Base-by-base conservation (phyloP, 768 basidiomycete genomes). In the Mycena belliarum region DNA sequence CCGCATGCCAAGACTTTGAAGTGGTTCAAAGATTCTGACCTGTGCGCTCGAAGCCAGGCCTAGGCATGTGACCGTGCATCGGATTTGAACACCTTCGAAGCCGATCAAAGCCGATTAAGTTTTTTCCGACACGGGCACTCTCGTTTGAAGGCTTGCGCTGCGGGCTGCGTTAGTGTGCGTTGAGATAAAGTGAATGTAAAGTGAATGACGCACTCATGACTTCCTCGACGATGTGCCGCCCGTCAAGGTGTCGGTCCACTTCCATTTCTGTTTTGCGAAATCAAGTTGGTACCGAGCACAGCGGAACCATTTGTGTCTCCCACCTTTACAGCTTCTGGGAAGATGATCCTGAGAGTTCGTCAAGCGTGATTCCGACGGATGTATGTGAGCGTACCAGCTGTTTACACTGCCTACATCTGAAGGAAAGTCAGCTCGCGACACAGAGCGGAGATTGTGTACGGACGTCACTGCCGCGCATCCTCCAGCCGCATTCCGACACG, bases 211-310 rank as follows among this genome's bases (percentile, higher is more conserved):
- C 68, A 89, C 91, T 92, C 95, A 97, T 97, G 3, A 94, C 95
- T 67, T 97, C 95, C 68, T 97, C 95, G 26, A 97, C 79, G 1
- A 80, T 69, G 73, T 95, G 93, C 54, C 86, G 80, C 12, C 82
- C 86, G 70, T 92, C 86, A 16, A 95, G 70, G 47, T 83, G 81
- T 57, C 80, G 83, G 68, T 95, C 92, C 14, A 86, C 81, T 59
- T 90, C 88, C 60, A 81, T 75, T 71, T 96, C 93, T 91, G 65
- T 12, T 41, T 42, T 26, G 14, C 28, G 28, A 16, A 55, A 60
- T 11, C 51, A 65, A n/a, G n/a, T 35, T 60, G 16, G 20, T 38
- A 35, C 12, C 33, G 37, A 35, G 16, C 35, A 35, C 20, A n/a
- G 2, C 49, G 33, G 67, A n/a, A n/a, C n/a, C 20, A 55, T 18